Base-by-base conservation (phyloP, 2,329 filamentous ascomycete genomes). In the Penicillium sp. region DNA sequence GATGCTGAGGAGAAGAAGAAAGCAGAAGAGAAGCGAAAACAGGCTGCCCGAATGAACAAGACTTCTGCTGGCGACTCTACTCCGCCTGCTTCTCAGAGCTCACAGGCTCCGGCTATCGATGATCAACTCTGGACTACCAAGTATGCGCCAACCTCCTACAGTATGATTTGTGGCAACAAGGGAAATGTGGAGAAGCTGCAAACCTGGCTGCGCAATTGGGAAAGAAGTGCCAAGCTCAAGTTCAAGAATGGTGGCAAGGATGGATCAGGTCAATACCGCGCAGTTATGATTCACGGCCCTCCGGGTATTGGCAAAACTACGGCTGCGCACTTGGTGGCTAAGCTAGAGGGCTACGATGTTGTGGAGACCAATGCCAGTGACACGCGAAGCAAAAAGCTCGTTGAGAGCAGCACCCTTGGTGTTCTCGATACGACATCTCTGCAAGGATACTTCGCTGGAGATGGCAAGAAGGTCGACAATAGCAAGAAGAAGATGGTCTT, bases 301-400 rank as follows among this genome's bases (percentile, higher is more conserved):
- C 94, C 94, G 28, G 94, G 94, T 16, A 96, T 99, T 60, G 94
- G 94, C 62, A 99, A 99, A 75, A 99, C 94, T 2, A 99, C 94
- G 29, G 90, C 95, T 45, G 94, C 94, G 23, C 94, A 99, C 76
- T 79, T 99, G 28, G 90, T 95, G 15, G 93, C 94, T 0, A 95
- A 91, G 66, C 76, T 97, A 18, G 92, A 95, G 68, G 92, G 93
- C 2, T 97, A 90, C 67, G 94, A 99, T 70, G 83, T 96, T 41
- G 79, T 99, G 12, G 94, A 99, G 76, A 94, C 86, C 66, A 99
- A 99, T 68, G 94, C 94, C 33, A 97, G 92, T 72, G 94, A 99
- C 69, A 88, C 90, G 2, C 84, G 94, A 69, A 97, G 93, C 77
- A 99, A 99, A 76, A 96, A 94, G 69, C 80, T 99, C 23, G 89